A percentile compares a stretch with the other conserved stretches of the same genome.
Evolutionary conservation across 2,329 filamentous ascomycete species (phyloP).

Genomic region (Penicillium sp.): DNA sequence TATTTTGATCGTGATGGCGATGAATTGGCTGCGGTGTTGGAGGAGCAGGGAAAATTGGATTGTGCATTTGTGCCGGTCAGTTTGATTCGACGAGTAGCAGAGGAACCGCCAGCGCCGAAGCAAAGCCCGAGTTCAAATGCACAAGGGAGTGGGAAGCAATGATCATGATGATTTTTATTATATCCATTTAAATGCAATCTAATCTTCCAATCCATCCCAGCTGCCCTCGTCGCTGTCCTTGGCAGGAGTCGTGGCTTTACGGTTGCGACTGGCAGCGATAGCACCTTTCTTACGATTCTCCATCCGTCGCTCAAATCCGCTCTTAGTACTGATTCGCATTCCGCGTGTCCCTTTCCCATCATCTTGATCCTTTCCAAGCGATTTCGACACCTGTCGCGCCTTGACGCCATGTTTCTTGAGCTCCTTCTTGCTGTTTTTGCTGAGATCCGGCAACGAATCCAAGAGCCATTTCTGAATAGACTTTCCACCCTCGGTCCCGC

Average conservation of each 20-base stretch:
- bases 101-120: conserved; percentile 15
- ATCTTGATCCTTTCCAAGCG: conserved; percentile 40
- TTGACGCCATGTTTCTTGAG: conserved; percentile 78
- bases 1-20: conserved; percentile 43
- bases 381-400: conserved; percentile 50
- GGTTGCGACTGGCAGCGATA: conserved; percentile 38
- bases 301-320: conserved; percentile 44
- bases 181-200: conserved; percentile 18
- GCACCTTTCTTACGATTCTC: conserved; percentile 45
- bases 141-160: conserved; percentile 1
- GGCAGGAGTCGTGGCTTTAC: conserved; percentile 24
- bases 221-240: conserved; percentile 30
- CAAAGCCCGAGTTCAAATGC: conserved; percentile 2
- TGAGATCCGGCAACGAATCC: conserved; percentile 75
- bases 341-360: conserved; percentile 34
- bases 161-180: conserved; percentile 8
- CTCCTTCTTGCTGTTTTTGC: conserved; percentile 75
- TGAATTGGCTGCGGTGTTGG: conserved; percentile 31
- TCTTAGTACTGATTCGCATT: conserved; percentile 64
- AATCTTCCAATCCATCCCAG: conserved; percentile 40
- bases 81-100: conserved; percentile 24
- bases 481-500: conserved; percentile 46
- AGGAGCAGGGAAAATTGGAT: conserved; percentile 25
- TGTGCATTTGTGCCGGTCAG: conserved; percentile 26
- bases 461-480: conserved; percentile 79